These are phyloP conservation scores for Kodamaea laetipori DNA, from an alignment of 805 yeast species.

Conservation along the genomic window DNA sequence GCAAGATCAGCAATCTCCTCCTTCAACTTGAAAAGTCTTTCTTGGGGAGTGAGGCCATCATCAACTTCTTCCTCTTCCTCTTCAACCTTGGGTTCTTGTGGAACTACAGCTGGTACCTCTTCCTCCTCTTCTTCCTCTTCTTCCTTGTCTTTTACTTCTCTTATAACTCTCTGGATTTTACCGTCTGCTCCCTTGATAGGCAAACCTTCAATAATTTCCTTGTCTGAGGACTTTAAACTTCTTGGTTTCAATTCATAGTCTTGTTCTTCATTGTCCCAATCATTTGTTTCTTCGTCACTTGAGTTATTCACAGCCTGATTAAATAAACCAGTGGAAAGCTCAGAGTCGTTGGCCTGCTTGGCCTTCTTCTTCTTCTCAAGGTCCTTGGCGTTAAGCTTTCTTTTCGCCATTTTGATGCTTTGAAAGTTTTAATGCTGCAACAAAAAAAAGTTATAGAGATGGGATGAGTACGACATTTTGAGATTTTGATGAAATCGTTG, in stretches of 20 bases:
- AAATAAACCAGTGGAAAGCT: conserved; percentile 41
- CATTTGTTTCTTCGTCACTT: conserved; percentile 22
- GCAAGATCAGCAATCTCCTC: conserved; percentile 86
- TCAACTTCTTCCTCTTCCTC: conserved; percentile 38
- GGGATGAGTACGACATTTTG: conserved; percentile 4
- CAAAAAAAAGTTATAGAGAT: background rate
- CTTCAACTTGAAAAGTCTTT: conserved; percentile 60
- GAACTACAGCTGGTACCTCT: conserved; percentile 22
- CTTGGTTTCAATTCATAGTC: conserved; percentile 80
- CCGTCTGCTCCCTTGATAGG: conserved; percentile 81
- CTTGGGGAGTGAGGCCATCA: conserved; percentile 48
- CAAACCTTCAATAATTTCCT: conserved; percentile 62
- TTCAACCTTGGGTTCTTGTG: conserved; percentile 26
- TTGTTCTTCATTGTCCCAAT: conserved; percentile 75
- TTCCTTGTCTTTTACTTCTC: conserved; percentile 29
- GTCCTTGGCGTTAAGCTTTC: conserved; percentile 26
- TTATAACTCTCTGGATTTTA: conserved; percentile 64
- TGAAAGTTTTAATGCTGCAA: background rate
- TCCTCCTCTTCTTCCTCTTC: conserved; percentile 20
- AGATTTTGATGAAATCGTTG: background rate
- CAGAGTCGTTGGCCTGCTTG: conserved; percentile 44
- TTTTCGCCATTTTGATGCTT: conserved; percentile 32
- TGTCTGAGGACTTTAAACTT: conserved; percentile 39
- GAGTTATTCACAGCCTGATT: conserved; percentile 11
- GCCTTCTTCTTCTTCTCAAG: conserved; percentile 39